These are phyloP conservation scores for Daldinia bambusicola DNA, from an alignment of 495 filamentous ascomycete species.

Conservation along the genomic window DNA sequence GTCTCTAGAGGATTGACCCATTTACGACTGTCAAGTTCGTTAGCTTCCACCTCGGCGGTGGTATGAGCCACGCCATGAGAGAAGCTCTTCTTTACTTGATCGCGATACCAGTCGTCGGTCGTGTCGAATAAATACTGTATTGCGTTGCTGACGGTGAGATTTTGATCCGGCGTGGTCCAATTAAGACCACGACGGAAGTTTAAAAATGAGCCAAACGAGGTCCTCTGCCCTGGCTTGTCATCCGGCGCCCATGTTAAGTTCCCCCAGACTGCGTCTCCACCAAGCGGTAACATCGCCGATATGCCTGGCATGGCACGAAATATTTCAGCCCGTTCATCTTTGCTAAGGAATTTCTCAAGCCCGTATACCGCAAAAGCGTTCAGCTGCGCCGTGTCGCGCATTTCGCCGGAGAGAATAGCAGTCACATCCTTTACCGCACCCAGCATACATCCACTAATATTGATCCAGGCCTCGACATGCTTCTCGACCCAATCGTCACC, in stretches of 20 bases:
- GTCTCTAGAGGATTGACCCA: constrained; percentile 97
- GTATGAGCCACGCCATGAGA: constrained; percentile 91
- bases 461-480: constrained; percentile 94
- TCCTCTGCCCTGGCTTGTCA: constrained; percentile 75
- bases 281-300: constrained; percentile 96
- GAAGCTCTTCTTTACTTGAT: constrained; percentile 77
- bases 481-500: constrained; percentile 90
- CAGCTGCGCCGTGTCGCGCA: constrained; percentile 96
- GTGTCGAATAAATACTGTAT: constrained; percentile 79
- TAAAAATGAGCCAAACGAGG: constrained; percentile 82
- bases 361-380: constrained; percentile 99
- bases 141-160: constrained; percentile 82
- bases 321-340: constrained; percentile 89
- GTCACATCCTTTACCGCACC: constrained; percentile 92
- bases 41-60: constrained; percentile 80
- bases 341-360: constrained; percentile 92
- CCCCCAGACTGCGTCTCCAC: constrained; percentile 93
- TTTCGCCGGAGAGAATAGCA: constrained; percentile 93
- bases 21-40: constrained; percentile 81
- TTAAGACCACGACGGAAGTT: constrained; percentile 77
- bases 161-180: constrained; percentile 66
- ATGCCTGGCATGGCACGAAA: constrained; percentile 98
- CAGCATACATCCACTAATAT: constrained; percentile 97
- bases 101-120: constrained; percentile 85
- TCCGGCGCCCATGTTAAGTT: constrained; percentile 91